phyloP scores from a whole-genome alignment of 148 eudicot species.

The Pharnaceum exiguum region DNA sequence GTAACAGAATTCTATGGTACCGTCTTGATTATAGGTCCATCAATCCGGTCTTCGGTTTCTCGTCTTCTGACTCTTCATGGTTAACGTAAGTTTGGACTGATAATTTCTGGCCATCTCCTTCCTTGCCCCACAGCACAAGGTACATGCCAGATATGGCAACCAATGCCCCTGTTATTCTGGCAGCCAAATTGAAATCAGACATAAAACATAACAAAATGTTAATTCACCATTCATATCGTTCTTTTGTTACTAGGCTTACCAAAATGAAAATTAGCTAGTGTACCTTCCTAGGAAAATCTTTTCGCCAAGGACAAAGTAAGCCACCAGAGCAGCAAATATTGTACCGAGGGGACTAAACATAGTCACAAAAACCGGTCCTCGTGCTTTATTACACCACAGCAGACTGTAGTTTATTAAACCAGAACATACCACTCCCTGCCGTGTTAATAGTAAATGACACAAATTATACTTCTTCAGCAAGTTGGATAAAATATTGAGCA shows the following conservation, averaged over 20 bases:
- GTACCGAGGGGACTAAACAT: slow-evolving; percentile 64
- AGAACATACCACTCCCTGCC: slow-evolving; percentile 61
- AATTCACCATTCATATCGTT: not conserved
- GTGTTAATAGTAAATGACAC: not conserved
- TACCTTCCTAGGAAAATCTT: slow-evolving; percentile 67
- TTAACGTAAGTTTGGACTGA: slow-evolving; percentile 15
- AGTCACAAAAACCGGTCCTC: slow-evolving; percentile 79
- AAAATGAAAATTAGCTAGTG: too few relatives aligned
- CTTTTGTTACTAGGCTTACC: too few relatives aligned
- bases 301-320: slow-evolving; percentile 65
- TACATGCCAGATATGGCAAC: slow-evolving; percentile 56
- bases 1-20: too few relatives aligned
- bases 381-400: slow-evolving; percentile 62
- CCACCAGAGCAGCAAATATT: slow-evolving; percentile 45
- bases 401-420: slow-evolving; percentile 51
- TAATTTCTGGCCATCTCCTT: slow-evolving; percentile 22
- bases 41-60: slow-evolving; percentile 4
- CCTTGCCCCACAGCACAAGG: slow-evolving; percentile 69
- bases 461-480: not conserved
- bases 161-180: slow-evolving; percentile 58
- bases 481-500: too few relatives aligned
- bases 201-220: not conserved
- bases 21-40: too few relatives aligned
- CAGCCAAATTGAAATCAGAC: not conserved
- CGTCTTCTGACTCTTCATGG: slow-evolving; percentile 17